Percentiles rank a stretch among this genome's conserved stretches.
These are phyloP conservation scores for Pestalotiopsis sp. DNA, from an alignment of 2,329 filamentous ascomycete genomes.

Conservation along the genomic window DNA sequence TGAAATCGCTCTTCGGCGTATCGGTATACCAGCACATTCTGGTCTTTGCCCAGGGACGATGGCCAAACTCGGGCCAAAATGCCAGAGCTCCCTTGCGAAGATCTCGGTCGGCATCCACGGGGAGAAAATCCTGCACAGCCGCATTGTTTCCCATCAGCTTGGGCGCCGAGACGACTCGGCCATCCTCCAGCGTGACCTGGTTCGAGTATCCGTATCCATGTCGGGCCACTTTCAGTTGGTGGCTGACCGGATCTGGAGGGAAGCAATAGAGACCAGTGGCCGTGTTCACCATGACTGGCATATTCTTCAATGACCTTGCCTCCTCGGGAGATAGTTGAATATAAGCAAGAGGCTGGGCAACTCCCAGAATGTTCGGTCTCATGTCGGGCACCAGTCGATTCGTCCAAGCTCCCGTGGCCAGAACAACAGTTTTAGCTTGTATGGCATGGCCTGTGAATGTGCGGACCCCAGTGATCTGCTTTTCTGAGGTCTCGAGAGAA, in stretches of 20 bases:
- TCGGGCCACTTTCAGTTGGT: slow-evolving; percentile 58
- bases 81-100: slow-evolving; percentile 54
- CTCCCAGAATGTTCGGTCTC: slow-evolving; percentile 62
- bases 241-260: slow-evolving; percentile 48
- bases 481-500: slow-evolving; percentile 21
- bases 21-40: slow-evolving; percentile 69
- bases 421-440: slow-evolving; percentile 42
- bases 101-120: slow-evolving; percentile 53
- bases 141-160: slow-evolving; percentile 39
- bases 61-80: slow-evolving; percentile 56
- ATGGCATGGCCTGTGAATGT: neutral
- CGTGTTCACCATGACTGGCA: slow-evolving; percentile 63
- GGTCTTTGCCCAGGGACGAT: slow-evolving; percentile 52
- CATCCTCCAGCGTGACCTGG: slow-evolving; percentile 20
- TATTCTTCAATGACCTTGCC: slow-evolving; percentile 50
- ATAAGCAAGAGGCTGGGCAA: slow-evolving; percentile 69
- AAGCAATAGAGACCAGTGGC: slow-evolving; percentile 58
- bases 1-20: slow-evolving; percentile 65
- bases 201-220: slow-evolving; percentile 61
- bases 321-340: slow-evolving; percentile 63
- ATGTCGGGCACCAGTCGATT: slow-evolving; percentile 52
- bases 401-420: slow-evolving; percentile 74
- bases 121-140: slow-evolving; percentile 42
- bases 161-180: slow-evolving; percentile 33
- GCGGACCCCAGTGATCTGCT: neutral